Percentiles rank a stretch among this genome's conserved stretches.
These are phyloP conservation scores for Pholiota molesta DNA, from an alignment of 768 basidiomycete genomes.

Conservation along the genomic window DNA sequence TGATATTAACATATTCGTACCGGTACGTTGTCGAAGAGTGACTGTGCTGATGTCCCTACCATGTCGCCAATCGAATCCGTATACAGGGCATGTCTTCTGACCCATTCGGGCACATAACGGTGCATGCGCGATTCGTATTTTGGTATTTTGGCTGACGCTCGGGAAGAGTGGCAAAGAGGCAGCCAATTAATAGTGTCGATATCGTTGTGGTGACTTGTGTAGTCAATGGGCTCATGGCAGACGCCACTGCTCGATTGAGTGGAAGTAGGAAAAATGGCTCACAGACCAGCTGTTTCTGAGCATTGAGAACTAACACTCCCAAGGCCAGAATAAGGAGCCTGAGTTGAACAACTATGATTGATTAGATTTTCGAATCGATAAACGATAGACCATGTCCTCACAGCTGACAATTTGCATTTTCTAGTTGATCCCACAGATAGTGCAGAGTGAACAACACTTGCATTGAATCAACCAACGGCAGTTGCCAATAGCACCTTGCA, in stretches of 20 bases:
- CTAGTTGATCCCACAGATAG: slow-evolving; percentile 18
- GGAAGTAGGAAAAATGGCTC: too few species aligned
- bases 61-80: slow-evolving; percentile 19
- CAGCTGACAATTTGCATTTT: slow-evolving; percentile 28
- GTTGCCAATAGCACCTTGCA: slow-evolving; percentile 28
- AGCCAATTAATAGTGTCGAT: too few species aligned
- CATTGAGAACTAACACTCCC: slow-evolving; percentile 24
- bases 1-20: slow-evolving; percentile 28
- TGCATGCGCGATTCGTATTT: slow-evolving; percentile 16
- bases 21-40: slow-evolving; percentile 5
- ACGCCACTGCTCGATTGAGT: too few species aligned
- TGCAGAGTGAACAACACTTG: slow-evolving; percentile 4
- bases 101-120: slow-evolving; percentile 21
- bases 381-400: neutral
- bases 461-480: slow-evolving; percentile 32
- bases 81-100: slow-evolving; percentile 28
- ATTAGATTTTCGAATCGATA: neutral
- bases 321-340: slow-evolving; percentile 28
- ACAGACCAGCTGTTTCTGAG: too few species aligned
- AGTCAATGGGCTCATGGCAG: too few species aligned
- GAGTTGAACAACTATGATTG: slow-evolving; percentile 24
- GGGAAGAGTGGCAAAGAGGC: too few species aligned
- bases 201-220: too few species aligned
- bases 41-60: slow-evolving; percentile 3
- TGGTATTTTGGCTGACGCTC: slow-evolving; percentile 10